Evolutionary conservation across 352 stramenopile genomes (phyloP), one percentile per base, ranked within the genome.

Genomic region (Globisporangium yorkense): DNA sequence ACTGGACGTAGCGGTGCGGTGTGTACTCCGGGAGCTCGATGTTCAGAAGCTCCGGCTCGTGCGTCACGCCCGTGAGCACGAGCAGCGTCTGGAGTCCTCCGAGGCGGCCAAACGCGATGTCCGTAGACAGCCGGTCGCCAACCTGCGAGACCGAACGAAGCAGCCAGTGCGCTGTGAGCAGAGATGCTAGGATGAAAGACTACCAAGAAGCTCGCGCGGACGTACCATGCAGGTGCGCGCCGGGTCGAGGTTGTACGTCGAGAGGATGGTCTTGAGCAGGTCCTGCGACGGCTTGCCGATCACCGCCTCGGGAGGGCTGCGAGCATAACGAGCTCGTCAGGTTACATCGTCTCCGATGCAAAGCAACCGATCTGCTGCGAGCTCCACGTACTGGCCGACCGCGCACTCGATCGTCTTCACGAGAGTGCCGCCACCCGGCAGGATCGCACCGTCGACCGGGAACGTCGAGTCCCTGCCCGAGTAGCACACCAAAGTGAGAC

Each of bases 231-330:
- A 92, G 18, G 84, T 94, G 68, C 81, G 80, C 33, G 73, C 66
- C 5, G 80, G 66, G 43, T 90, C 61, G 15, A 94, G 55, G 44
- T 75, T 77, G 72, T 89, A 88, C 24, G 76, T 84, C n/a, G 67
- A 29, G 35, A 94, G 55, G 53, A 94, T 87, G 27, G 80, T 94
- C 64, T 88, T 73, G 47, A 94, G 71, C 49, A 94, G 50, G 44
- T 90, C 82, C 63, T 94, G 82, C 33, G 83, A 92, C 48, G 84
- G 84, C 67, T 94, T 94, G 55, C 84, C 84, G 40, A 89, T 77
- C 35, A 92, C 66, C 3, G 80, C 84, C 45, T 92, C 81, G 20
- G 84, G 84, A 1, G 74, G 64, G 46, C 80, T 92, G 40, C 8
- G 15, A 35, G n/a, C 27, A 39, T 9, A 52, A 7, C 15, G 21